Evolutionary conservation across 306 rosid species (phyloP), one percentile per base, ranked within the genome.

Genomic region (Hylodesmum podocarpum): DNA sequence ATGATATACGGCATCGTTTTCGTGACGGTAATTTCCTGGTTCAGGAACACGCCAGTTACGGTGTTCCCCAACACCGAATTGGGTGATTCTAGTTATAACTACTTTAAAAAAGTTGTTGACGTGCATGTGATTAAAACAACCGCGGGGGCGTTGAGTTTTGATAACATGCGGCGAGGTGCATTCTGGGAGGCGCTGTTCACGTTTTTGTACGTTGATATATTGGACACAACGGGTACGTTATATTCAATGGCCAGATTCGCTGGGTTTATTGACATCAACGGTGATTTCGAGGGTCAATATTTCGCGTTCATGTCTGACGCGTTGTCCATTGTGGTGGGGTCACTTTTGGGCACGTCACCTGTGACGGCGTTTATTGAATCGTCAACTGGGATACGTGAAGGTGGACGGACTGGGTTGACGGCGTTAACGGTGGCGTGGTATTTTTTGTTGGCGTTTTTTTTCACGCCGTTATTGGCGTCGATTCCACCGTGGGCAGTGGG

Each of bases 401-500:
- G 98, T 0, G 97, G 98, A 2, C 31, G 96, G 50, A 94, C 97
- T 19, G 98, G 98, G 3, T 18, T 94, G 50, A 94, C 96, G 21
- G 94, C 96, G 28, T 25, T 94, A 15, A 91, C 94, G 0, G 96
- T 85, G 11, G 94, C 84, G 0, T 86, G 67, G 16, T 94, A 87
- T 16, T 94, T 94, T 31, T 73, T 94, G 6, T 15, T 90, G 75
- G 87, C 98, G 0, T 77, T 94, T n/a, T 94, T 94, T 67, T 88
- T 94, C 34, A 91, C 98, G 50, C 98, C 97, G 64, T 46, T 94
- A 22, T 15, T 94, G 86, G 96, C 98, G 5, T 88, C 96, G 0
- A 91, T 94, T 29, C 98, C 98, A 0, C 83, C 94, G 7, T 94
- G 97, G 98, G 98, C 98, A 13, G 96, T 94, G 15, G 98, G 98